Base-by-base conservation (phyloP, 2,329 filamentous ascomycete genomes). In the Rutstroemia sp. region DNA sequence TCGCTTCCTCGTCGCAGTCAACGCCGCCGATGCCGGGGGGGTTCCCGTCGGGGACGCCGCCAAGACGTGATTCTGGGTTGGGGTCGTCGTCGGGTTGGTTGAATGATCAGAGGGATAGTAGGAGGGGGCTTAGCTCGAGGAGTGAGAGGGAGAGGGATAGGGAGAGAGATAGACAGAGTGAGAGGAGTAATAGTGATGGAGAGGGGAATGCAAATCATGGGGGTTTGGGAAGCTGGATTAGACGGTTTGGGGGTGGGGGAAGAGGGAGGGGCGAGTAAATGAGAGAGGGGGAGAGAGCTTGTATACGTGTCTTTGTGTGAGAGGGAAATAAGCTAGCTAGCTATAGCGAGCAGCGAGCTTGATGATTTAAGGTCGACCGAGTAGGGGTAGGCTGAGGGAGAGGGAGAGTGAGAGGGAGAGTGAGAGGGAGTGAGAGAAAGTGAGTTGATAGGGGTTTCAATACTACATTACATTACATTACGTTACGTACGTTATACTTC, bases 181-280 rank as follows among this genome's bases (percentile, higher is more conserved):
- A 64, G n/a, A 63, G 63, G 12, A 65, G 65, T 47, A 60, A 58
- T 16, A 66, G 65, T 57, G 65, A 67, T 39, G 57, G 34, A 50
- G 58, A 52, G 34, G 25, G n/a, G 19, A 47, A 62, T 12, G 42
- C 62, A 2, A 58, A 63, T 16, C 27, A 21, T 44, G 49, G 38
- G 5, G 52, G 52, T 4, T 12, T 54, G 2, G n/a, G 45, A 14
- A 46, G 48, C 6, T 68, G 66, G 66, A 14, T 68, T 17, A 58
- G 66, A 34, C 30, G 54, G 63, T 66, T 53, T 61, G 60, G 4
- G 63, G 63, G 56, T 51, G 55, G 19, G 46, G 58, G 25, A 19
- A 47, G 34, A 42, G 45, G 52, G 16, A 19, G 39, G 39, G 39
- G 39, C 9, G 39, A n/a, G 39, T 19, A 42, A 19, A n/a, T 10